Base-by-base conservation (phyloP, 2,329 filamentous ascomycete species). In the Colletotrichum gloeosporioides region DNA sequence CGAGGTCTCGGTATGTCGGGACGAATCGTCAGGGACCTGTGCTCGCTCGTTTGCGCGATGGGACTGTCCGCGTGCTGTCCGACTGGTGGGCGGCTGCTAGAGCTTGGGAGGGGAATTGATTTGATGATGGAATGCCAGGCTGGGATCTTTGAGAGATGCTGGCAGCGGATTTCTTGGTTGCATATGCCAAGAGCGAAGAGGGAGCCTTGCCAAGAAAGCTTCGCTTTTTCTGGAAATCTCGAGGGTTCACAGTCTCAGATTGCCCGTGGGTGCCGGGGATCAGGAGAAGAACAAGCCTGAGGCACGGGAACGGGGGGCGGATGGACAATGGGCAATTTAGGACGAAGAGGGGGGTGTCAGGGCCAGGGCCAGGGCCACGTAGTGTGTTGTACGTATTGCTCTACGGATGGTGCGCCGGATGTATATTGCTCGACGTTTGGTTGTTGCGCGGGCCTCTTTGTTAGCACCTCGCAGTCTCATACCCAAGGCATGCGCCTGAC, bases 171-270 rank as follows among this genome's bases (percentile, higher is more conserved):
- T 74, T 75, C 77, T 76, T 77, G 73, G 77, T 75, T 78, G 77
- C 77, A 78, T 78, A 77, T 78, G 77, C 77, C 77, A 78, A 78
- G 77, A 77, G 65, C 64, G 65, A 78, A 69, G 73, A 77, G 77
- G 69, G 71, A 77, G 74, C 71, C 77, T 75, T 77, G 77, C 77
- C 77, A 78, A 78, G 77, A 78, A 78, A 78, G 77, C 77, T 78
- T 78, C 77, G 77, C 74, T 71, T 71, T 78, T 78, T 74, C 75
- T 77, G 71, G 71, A 77, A 73, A 77, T 75, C 65, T 74, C 61
- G 75, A 77, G 75, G 75, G 65, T 71, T 75, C 75, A 74, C 75
- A 75, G 75, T 77, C 75, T 77, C 75, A 77, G 75, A 75, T 77
- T 77, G 75, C 75, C 75, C 73, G 75, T 74, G 65, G 61, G 66